A percentile compares a stretch with the other conserved stretches of the same genome.
Conservation (phyloP, 345 rosid genomes). For the Aegle marmelos region DNA sequence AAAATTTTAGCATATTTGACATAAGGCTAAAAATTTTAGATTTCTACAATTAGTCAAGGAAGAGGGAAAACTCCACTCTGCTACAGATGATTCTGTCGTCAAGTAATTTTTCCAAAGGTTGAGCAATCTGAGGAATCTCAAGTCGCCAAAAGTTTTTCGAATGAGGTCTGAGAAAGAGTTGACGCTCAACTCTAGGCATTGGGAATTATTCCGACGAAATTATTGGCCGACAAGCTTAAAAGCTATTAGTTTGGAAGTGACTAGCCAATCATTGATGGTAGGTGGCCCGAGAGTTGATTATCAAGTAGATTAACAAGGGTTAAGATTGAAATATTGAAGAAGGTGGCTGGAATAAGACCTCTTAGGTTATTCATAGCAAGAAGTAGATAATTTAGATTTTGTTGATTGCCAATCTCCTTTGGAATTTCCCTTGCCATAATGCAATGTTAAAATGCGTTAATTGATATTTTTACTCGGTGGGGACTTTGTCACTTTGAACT, state of each 20-base stretch:
- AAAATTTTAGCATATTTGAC: too few relatives aligned
- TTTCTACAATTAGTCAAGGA: background rate
- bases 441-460: too few relatives aligned
- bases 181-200: accelerated
- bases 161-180: background rate
- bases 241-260: background rate
- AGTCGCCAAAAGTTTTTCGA: background rate
- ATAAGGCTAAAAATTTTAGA: accelerated
- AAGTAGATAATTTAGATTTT: background rate
- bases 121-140: background rate
- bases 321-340: background rate
- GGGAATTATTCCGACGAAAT: conserved; percentile 1
- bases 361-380: background rate
- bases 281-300: background rate
- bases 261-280: conserved; percentile 2
- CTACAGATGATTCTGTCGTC: too few relatives aligned
- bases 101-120: background rate
- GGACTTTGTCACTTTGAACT: too few relatives aligned
- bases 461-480: too few relatives aligned
- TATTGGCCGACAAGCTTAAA: background rate
- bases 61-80: background rate
- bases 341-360: conserved; percentile 12
- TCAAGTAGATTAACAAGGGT: background rate
- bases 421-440: conserved; percentile 18
- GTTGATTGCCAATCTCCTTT: conserved; percentile 10